These are phyloP conservation scores for Podospora australis DNA, from an alignment of 495 filamentous ascomycete species.

Conservation along the genomic window DNA sequence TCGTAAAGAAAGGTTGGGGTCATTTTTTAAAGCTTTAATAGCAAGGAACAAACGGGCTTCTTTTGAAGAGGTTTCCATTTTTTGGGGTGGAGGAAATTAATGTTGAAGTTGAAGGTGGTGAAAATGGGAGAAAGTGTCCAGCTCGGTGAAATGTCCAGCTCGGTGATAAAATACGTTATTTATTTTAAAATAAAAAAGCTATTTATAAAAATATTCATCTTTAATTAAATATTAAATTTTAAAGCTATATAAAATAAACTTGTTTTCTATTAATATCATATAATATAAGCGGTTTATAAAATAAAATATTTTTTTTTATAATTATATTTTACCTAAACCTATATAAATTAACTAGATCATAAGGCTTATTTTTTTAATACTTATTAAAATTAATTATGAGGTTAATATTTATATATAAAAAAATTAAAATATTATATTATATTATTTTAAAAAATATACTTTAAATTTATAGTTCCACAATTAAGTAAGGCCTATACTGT, in stretches of 20 bases:
- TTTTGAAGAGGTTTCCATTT: too few relatives aligned
- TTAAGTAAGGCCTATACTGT: neutral
- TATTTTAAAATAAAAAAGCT: neutral
- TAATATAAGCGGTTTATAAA: neutral
- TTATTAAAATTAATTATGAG: too few relatives aligned
- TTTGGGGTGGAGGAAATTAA: too few relatives aligned
- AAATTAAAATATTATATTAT: neutral
- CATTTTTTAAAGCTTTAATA: too few relatives aligned
- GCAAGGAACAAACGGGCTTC: too few relatives aligned
- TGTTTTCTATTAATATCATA: neutral
- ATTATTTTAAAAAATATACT: constrained; percentile 3
- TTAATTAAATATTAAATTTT: neutral
- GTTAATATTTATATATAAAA: neutral
- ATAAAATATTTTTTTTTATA: neutral
- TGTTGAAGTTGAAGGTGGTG: too few relatives aligned
- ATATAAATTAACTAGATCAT: neutral
- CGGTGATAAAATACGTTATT: too few relatives aligned
- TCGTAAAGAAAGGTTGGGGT: too few relatives aligned
- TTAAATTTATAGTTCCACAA: neutral
- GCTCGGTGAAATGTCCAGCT: too few relatives aligned
- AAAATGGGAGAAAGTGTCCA: too few relatives aligned
- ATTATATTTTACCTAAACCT: neutral
- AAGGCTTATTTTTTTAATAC: neutral
- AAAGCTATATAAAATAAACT: neutral
- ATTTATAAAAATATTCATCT: neutral